These are phyloP conservation scores for Harrya chromipes DNA, from an alignment of 768 basidiomycete species.

Conservation along the genomic window DNA sequence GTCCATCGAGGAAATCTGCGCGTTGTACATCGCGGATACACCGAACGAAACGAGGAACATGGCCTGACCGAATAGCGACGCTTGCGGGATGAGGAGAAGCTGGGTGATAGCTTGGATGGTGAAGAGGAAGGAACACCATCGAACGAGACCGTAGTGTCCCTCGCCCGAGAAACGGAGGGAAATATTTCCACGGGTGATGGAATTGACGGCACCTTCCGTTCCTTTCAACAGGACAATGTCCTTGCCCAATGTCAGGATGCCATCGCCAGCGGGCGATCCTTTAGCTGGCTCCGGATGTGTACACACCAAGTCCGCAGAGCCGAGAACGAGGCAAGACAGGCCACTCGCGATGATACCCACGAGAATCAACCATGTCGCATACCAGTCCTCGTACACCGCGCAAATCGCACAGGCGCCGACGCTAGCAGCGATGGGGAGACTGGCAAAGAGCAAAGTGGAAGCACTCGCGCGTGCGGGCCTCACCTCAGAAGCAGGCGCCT, in stretches of 20 bases:
- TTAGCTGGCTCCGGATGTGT: slow-evolving; percentile 23
- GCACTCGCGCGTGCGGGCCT: neutral
- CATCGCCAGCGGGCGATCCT: slow-evolving; percentile 28
- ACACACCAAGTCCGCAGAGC: slow-evolving; percentile 23
- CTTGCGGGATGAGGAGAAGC: slow-evolving; percentile 29
- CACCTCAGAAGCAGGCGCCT: slow-evolving; percentile 8
- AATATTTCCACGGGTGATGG: slow-evolving; percentile 28
- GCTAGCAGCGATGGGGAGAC: slow-evolving; percentile 23
- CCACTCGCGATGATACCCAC: slow-evolving; percentile 31
- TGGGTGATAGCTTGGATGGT: slow-evolving; percentile 25
- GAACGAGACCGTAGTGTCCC: slow-evolving; percentile 9
- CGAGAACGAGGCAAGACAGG: slow-evolving; percentile 22
- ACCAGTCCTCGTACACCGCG: slow-evolving; percentile 24
- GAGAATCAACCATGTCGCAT: slow-evolving; percentile 27
- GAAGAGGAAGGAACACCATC: slow-evolving; percentile 22
- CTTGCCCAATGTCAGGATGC: slow-evolving; percentile 19
- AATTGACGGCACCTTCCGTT: slow-evolving; percentile 26
- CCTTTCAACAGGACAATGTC: slow-evolving; percentile 28
- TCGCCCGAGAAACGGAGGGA: slow-evolving; percentile 19
- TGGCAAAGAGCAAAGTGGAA: slow-evolving; percentile 8
- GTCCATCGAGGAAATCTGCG: slow-evolving; percentile 30
- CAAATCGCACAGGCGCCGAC: slow-evolving; percentile 17
- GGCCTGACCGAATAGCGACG: slow-evolving; percentile 27
- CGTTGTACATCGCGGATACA: slow-evolving; percentile 26
- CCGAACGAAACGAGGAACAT: slow-evolving; percentile 29